These are phyloP conservation scores for Martiniozyma abietophila DNA, from an alignment of 805 yeast species.

Conservation along the genomic window DNA sequence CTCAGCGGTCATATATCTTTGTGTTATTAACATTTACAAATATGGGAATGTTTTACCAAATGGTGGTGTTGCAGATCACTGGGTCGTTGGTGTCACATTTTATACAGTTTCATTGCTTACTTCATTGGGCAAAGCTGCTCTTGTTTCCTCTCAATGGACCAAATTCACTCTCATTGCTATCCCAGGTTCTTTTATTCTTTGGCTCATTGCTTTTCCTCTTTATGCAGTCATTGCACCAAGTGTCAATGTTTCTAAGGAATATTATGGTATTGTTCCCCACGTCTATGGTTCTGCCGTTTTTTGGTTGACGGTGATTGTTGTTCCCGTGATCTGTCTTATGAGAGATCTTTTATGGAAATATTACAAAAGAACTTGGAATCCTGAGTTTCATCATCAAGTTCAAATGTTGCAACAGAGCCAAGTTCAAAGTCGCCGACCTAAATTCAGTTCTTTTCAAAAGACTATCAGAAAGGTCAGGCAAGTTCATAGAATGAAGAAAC, in stretches of 20 bases:
- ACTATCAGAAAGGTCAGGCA: slow-evolving; percentile 97
- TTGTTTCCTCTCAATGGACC: slow-evolving; percentile 90
- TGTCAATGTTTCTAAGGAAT: slow-evolving; percentile 74
- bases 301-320: slow-evolving; percentile 74
- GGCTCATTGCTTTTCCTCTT: slow-evolving; percentile 82
- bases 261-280: slow-evolving; percentile 66
- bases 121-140: slow-evolving; percentile 90
- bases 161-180: slow-evolving; percentile 85
- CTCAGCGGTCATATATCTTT: slow-evolving; percentile 73
- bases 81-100: slow-evolving; percentile 92
- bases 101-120: slow-evolving; percentile 83
- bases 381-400: slow-evolving; percentile 88
- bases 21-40: slow-evolving; percentile 58
- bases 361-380: slow-evolving; percentile 82
- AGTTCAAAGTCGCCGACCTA: slow-evolving; percentile 89
- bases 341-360: slow-evolving; percentile 94
- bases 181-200: slow-evolving; percentile 82
- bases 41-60: slow-evolving; percentile 54
- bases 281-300: slow-evolving; percentile 70
- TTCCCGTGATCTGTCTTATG: slow-evolving; percentile 68
- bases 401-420: slow-evolving; percentile 96
- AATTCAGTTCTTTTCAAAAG: slow-evolving; percentile 92
- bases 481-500: slow-evolving; percentile 95
- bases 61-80: slow-evolving; percentile 75
- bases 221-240: slow-evolving; percentile 82